A percentile compares a stretch with the other conserved stretches of the same genome.
Evolutionary conservation across 768 basidiomycete genomes (phyloP).

Genomic region (Exidia glandulosa): DNA sequence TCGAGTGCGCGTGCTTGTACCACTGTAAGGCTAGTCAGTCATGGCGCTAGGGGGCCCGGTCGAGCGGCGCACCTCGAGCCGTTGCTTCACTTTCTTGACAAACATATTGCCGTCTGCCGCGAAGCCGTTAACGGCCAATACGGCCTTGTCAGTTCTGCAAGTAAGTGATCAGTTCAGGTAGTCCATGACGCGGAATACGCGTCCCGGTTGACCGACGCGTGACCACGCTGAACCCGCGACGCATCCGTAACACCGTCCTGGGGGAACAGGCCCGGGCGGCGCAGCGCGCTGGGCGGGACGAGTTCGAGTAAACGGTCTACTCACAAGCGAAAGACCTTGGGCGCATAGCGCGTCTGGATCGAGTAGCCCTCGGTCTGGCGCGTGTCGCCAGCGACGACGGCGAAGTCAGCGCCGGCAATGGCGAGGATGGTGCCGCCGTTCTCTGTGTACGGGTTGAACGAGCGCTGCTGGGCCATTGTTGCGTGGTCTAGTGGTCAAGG

Average conservation of each 20-base stretch:
- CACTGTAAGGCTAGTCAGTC: conserved; percentile 45
- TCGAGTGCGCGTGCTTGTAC: conserved; percentile 95
- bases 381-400: conserved; percentile 93
- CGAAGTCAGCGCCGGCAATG: conserved; percentile 88
- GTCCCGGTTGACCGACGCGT: too few relatives aligned
- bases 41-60: too few relatives aligned
- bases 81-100: conserved; percentile 90
- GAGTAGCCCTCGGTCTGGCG: conserved; percentile 94
- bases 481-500: background rate
- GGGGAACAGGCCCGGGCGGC: background rate
- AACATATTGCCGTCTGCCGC: conserved; percentile 97
- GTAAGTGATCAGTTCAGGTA: conserved; percentile 4
- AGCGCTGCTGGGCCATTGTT: background rate
- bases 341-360: conserved; percentile 95
- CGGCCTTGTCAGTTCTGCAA: conserved; percentile 81
- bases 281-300: background rate
- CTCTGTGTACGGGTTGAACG: conserved; percentile 82
- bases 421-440: conserved; percentile 96
- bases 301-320: conserved; percentile 19
- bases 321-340: conserved; percentile 89
- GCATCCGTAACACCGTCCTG: background rate
- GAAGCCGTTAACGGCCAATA: conserved; percentile 93
- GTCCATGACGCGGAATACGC: background rate
- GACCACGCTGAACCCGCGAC: conserved; percentile 2
- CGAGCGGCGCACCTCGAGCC: conserved; percentile 78